Evolutionary conservation across 2,329 filamentous ascomycete genomes (phyloP), one percentile per base, ranked within the genome.

Genomic region (Colletotrichum lini): DNA sequence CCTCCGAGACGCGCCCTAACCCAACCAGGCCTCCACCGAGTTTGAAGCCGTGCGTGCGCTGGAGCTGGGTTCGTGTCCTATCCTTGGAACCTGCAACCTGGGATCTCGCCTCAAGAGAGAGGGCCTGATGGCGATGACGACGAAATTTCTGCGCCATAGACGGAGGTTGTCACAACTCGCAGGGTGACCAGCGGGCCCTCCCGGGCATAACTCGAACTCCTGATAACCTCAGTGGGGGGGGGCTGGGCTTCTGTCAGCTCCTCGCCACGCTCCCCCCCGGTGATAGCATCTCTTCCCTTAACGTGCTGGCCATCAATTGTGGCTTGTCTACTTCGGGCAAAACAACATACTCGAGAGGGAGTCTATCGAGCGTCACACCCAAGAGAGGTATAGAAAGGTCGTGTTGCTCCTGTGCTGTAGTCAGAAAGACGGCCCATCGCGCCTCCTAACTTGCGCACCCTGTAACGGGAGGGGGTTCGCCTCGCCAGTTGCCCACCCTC

Each of bases 21-120:
- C 58, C 45, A 58, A 49, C 42, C 52, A 58, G 21, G 50, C 35
- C 58, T 54, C 45, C 59, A 63, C 58, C 68, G 64, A 64, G 38
- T 63, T 71, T 71, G 68, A 49, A 49, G 56, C 57, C 64, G 63
- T 68, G 35, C 35, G 35, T 38, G 44, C 60, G 21, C 35, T 58
- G 42, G 35, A 49, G 35, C 21, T 65, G 47, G 67, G 67, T 52
- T 18, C 49, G 45, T 58, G 52, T 54, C 52, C 50, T 67, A 38
- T 23, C 40, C 38, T 58, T 68, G 44, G 52, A 68, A 68, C n/a
- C 50, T 58, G 38, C 42, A 40, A 15, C 50, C 26, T 38, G 16
- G 47, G 13, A 44, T 23, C 8, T 38, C 30, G 8, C 38, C 57
- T 40, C 50, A 56, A 65, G 62, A 45, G 67, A 44, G 44, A 38